Base-by-base conservation (phyloP, 768 basidiomycete species). In the Phlebiopsis gigantea region DNA sequence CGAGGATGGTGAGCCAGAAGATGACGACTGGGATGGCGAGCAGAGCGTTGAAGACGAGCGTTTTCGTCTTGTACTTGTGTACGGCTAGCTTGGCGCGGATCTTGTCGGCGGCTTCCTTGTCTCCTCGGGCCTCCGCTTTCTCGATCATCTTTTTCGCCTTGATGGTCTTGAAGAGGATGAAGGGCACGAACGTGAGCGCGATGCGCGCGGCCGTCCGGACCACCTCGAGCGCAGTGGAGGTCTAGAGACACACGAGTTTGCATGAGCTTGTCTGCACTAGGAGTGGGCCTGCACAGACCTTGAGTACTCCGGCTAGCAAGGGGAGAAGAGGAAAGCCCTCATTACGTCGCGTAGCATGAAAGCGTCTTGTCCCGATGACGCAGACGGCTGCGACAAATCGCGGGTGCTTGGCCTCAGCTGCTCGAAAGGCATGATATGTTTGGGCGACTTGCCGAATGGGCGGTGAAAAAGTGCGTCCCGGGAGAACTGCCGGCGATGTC, bases 121-220 rank as follows among this genome's bases (percentile, higher is more conserved):
- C 65, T n/a, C 72, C 68, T 9, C 69, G 67, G 58, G 81, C 71
- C 30, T 78, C 79, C 5, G 78, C 79, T 45, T 70, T 69, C 63
- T 77, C 75, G 59, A 90, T 77, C 22, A 74, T 68, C 63, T 70
- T 80, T 57, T 72, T 76, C 0, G 82, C 73, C 60, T 72, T 77
- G 59, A 77, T 71, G 51, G 83, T 87, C 61, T 78, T 82, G 39
- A 90, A 60, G 52, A 88, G 68, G 57, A 90, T 65, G 29, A 89
- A 66, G 22, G 91, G 91, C 12, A 90, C 73, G 59, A 93, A 82
- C 0, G 89, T 91, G 29, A 93, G 75, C 0, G 82, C 84, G 50
- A 93, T 76, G 56, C 91, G 81, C 44, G 78, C 84, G 43, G 82
- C 80, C 7, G 84, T 89, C 47, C 85, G 80, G 15, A 83, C 81